Evolutionary conservation across 305 asterid genomes (phyloP).

Genomic region (Coffea humblotiana): DNA sequence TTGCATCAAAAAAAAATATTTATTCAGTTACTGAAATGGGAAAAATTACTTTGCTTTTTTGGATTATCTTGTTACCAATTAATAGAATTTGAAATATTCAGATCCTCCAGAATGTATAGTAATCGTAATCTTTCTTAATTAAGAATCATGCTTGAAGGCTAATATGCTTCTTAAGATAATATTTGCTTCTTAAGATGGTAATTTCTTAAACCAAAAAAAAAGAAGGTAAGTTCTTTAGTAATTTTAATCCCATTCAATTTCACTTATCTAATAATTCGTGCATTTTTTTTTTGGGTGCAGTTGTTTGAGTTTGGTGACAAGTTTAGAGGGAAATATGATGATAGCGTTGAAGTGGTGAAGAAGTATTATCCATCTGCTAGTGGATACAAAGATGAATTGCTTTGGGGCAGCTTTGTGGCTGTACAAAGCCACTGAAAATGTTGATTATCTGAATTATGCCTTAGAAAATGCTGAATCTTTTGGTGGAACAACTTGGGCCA

Average conservation of each 20-base stretch:
- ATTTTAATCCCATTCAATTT: neutral
- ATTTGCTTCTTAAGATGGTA: too few species aligned
- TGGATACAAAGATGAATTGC: constrained; percentile 43
- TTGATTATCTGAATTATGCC: constrained; percentile 25
- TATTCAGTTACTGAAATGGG: neutral
- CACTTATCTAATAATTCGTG: neutral
- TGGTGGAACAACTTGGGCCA: constrained; percentile 38
- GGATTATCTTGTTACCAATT: neutral
- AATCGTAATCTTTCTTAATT: too few species aligned
- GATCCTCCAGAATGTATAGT: neutral
- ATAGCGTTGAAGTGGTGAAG: constrained; percentile 43
- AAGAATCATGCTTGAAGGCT: neutral
- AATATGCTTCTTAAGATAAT: neutral
- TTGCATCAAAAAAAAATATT: neutral
- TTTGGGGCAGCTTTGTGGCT: constrained; percentile 46
- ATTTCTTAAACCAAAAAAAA: too few species aligned
- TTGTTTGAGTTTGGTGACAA: constrained; percentile 65
- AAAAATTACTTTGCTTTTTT: neutral
- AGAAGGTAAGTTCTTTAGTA: neutral
- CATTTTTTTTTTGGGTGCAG: constrained; percentile 17
- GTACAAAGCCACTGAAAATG: constrained; percentile 34
- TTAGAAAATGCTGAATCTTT: constrained; percentile 23
- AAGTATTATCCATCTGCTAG: constrained; percentile 33
- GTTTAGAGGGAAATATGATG: constrained; percentile 60
- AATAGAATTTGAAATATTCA: too few species aligned